Evolutionary conservation across 495 filamentous ascomycete species (phyloP), one percentile per base, ranked within the genome.

Genomic region (Aspergillus funiculosus): DNA sequence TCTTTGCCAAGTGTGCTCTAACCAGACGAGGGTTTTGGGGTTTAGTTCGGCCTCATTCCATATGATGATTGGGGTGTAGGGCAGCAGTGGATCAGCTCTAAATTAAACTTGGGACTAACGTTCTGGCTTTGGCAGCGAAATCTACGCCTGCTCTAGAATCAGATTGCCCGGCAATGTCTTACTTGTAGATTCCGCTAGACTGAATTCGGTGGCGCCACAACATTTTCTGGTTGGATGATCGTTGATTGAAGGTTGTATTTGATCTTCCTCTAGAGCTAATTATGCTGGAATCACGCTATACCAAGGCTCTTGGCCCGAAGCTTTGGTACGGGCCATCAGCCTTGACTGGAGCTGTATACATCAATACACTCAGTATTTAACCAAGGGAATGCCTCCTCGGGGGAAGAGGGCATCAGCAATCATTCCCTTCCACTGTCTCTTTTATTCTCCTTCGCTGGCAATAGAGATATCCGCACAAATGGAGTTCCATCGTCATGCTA

Each of bases 401-500:
- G 25, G 6, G 25, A 27, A 5, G 25, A 27, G 25, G 10, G 10
- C 10, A 5, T 27, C 10, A 6, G 25, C 25, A 27, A 34, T n/a
- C 30, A 36, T 24, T 34, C 13, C 30, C 10, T 15, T 34, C 18
- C 5, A 13, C 29, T 13, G 5, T 13, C n/a, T 13, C 29, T 32
- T 32, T 5, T 5, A 32, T 32, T 32, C n/a, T 29, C 30, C 8
- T 15, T 34, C 30, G 13, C 30, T 15, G 13, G 15, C 22, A 15
- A 27, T 40, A 24, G 38, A 43, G 28, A 32, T 19, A 8, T 19
- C 26, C 21, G 17, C 41, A 4, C 8, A 13, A 15, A 43, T 34
- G 25, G 41, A 13, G 15, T 22, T n/a, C n/a, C n/a, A 43, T 30
- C 41, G 27, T 24, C 38, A 34, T 22, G 18, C 41, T 11, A 27